phyloP scores from a whole-genome alignment of 805 yeast species.

The Brettanomyces sp. region DNA sequence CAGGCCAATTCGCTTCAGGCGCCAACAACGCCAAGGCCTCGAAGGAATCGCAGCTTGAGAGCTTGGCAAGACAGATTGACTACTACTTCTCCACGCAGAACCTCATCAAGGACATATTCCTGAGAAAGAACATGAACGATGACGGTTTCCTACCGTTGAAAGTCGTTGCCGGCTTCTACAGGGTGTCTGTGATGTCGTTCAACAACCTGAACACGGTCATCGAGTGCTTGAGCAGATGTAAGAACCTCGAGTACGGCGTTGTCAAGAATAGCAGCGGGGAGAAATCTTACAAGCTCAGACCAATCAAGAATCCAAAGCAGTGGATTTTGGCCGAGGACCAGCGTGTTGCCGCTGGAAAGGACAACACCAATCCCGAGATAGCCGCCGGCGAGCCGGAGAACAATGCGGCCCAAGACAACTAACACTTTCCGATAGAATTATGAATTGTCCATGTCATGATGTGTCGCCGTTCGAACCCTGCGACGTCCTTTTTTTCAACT shows the following conservation, averaged over 20 bases:
- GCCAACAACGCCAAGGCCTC: slow-evolving; percentile 12
- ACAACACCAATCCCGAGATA: slow-evolving; percentile 14
- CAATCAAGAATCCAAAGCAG: slow-evolving; percentile 43
- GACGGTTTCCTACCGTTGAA: slow-evolving; percentile 63
- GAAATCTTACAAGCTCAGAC: slow-evolving; percentile 40
- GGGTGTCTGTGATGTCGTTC: slow-evolving; percentile 58
- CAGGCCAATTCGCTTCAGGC: slow-evolving; percentile 11
- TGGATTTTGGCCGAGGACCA: slow-evolving; percentile 60
- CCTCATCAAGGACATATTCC: slow-evolving; percentile 71
- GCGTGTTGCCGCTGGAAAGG: slow-evolving; percentile 37
- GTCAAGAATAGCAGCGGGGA: slow-evolving; percentile 34
- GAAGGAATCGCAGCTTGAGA: slow-evolving; percentile 13
- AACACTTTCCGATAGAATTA: too few species aligned
- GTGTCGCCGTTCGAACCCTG: too few species aligned
- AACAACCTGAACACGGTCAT: slow-evolving; percentile 45
- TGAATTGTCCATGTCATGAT: too few species aligned
- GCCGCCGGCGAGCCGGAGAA: too few species aligned
- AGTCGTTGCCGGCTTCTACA: slow-evolving; percentile 60
- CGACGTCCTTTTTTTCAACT: too few species aligned
- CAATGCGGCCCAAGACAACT: too few species aligned
- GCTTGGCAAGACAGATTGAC: slow-evolving; percentile 55
- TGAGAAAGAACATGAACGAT: slow-evolving; percentile 73
- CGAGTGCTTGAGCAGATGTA: slow-evolving; percentile 46
- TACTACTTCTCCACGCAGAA: slow-evolving; percentile 88
- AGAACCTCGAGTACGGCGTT: slow-evolving; percentile 31